Evolutionary conservation across 331 rosid species (phyloP).

Genomic region (Ulmus americana): DNA sequence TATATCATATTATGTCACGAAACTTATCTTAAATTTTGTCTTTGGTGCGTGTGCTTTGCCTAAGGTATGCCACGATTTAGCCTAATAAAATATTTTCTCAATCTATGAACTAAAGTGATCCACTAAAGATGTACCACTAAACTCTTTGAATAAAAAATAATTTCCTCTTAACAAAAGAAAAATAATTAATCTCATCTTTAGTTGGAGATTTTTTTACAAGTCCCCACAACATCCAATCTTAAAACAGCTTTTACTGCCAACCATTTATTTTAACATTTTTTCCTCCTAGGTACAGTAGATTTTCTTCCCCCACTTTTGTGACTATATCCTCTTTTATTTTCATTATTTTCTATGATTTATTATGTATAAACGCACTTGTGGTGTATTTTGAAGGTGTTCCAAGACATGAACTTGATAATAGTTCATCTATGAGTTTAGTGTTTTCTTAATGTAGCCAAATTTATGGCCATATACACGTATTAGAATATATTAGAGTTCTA

Average conservation of each 20-base stretch:
- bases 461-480: too few relatives aligned
- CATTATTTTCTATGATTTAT: background rate
- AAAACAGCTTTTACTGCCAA: conserved; percentile 3
- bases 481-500: too few relatives aligned
- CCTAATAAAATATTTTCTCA: conserved; percentile 17
- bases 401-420: background rate
- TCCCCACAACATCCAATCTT: conserved; percentile 14
- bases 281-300: background rate
- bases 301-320: background rate
- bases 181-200: conserved; percentile 22
- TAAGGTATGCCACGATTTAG: conserved; percentile 10
- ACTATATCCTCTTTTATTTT: background rate
- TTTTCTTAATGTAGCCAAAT: too few relatives aligned
- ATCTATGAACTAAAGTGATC: conserved; percentile 7
- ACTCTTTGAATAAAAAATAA: background rate
- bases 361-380: background rate
- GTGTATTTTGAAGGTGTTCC: background rate
- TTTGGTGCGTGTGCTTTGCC: conserved; percentile 6
- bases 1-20: background rate
- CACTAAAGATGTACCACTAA: conserved; percentile 25
- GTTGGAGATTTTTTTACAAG: conserved; percentile 37
- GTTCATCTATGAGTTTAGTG: too few relatives aligned
- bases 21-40: conserved; percentile 4
- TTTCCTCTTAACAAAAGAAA: too few relatives aligned
- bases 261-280: background rate